phyloP scores from a whole-genome alignment of 2,329 filamentous ascomycete genomes.

The Fusarium sp. region DNA sequence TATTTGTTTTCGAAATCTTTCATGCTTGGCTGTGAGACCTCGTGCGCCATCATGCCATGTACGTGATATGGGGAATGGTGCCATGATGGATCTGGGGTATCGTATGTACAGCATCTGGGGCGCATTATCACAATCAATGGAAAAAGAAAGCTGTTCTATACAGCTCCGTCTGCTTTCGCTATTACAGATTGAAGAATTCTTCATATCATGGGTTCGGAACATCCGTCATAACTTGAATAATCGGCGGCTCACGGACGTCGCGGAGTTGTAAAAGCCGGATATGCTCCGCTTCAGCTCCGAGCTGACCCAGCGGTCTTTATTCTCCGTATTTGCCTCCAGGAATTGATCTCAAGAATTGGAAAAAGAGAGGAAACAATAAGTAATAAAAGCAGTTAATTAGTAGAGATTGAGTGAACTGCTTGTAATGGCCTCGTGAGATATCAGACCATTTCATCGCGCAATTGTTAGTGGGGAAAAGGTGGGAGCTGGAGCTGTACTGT shows the following conservation, averaged over 20 bases:
- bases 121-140: no score
- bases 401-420: not conserved
- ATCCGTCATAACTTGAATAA: constrained; percentile 1
- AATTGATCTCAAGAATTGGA: constrained; percentile 10
- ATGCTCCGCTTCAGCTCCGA: constrained; percentile 40
- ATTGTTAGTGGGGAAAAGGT: constrained; percentile 21
- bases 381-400: not conserved
- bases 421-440: constrained; percentile 1
- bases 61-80: constrained; percentile 18
- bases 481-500: not conserved
- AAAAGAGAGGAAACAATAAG: not conserved
- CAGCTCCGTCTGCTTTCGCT: rapidly evolving
- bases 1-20: not conserved
- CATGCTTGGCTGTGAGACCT: not conserved
- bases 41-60: constrained; percentile 30
- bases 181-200: not conserved
- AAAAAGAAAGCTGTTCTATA: not conserved
- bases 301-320: constrained; percentile 15
- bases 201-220: constrained; percentile 4
- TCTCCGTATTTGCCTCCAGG: constrained; percentile 24
- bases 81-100: constrained; percentile 30
- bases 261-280: constrained; percentile 24
- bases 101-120: not conserved
- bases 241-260: constrained; percentile 26
- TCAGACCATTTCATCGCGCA: constrained; percentile 41